phyloP scores from a whole-genome alignment of 2,329 filamentous ascomycete species.

The Phaeosphaeriaceae sp. region DNA sequence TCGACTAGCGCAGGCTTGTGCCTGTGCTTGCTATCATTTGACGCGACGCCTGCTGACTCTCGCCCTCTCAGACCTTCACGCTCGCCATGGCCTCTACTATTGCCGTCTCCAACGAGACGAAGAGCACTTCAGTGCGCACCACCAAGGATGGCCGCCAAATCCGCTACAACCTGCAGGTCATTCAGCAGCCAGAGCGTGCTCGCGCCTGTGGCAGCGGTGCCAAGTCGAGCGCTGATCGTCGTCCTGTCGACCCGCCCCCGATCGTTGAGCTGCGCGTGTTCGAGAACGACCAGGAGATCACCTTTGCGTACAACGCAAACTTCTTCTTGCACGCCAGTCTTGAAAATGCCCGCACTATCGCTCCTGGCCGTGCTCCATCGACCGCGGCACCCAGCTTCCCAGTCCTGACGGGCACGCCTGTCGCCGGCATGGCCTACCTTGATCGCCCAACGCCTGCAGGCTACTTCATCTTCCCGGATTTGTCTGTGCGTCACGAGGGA shows the following conservation, averaged over 20 bases:
- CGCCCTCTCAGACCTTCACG: constrained; percentile 4
- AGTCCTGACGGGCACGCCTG: constrained; percentile 91
- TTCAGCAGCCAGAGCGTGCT: constrained; percentile 93
- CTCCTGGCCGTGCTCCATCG: constrained; percentile 74
- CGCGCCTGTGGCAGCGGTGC: constrained; percentile 94
- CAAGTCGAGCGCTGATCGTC: constrained; percentile 82
- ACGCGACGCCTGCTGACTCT: background rate
- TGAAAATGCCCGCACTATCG: constrained; percentile 83
- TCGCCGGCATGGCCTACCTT: constrained; percentile 94
- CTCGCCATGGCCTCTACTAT: constrained; percentile 50
- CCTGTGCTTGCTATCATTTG: background rate
- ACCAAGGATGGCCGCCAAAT: constrained; percentile 80
- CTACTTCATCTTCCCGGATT: constrained; percentile 97
- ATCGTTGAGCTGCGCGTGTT: constrained; percentile 90
- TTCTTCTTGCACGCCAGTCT: constrained; percentile 95
- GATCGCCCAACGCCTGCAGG: constrained; percentile 81
- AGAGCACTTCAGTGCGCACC: constrained; percentile 60
- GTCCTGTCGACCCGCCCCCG: constrained; percentile 91
- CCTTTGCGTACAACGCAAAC: constrained; percentile 92
- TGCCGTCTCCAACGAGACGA: constrained; percentile 64
- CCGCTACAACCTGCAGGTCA: constrained; percentile 82
- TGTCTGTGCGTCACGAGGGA: constrained; percentile 95
- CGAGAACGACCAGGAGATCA: constrained; percentile 73
- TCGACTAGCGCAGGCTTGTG: background rate
- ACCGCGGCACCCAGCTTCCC: constrained; percentile 76